Percentiles rank a stretch among this genome's conserved stretches.
phyloP scores from a whole-genome alignment of 352 stramenopile species.

The Phytopythium chamaehyphon region DNA sequence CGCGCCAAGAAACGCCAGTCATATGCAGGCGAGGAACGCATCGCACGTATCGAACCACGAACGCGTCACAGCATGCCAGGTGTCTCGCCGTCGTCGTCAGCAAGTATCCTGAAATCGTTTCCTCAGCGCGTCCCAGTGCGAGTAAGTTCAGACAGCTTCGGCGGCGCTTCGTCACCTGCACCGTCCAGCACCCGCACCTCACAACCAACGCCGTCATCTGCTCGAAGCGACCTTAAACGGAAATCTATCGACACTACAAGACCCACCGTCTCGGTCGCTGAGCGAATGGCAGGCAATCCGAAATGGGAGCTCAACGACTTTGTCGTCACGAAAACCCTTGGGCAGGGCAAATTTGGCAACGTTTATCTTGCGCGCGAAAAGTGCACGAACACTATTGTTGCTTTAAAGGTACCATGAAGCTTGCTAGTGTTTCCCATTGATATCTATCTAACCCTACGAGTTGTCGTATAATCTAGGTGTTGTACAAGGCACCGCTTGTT shows the following conservation, averaged over 20 bases:
- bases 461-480: conserved; percentile 25
- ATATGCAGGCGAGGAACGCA: conserved; percentile 3
- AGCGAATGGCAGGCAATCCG: conserved; percentile 40
- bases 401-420: conserved; percentile 84
- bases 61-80: conserved; percentile 5
- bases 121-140: conserved; percentile 39
- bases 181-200: conserved; percentile 15
- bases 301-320: conserved; percentile 83
- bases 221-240: conserved; percentile 13
- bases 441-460: background rate
- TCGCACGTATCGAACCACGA: background rate
- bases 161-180: conserved; percentile 7
- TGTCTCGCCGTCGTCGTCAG: background rate
- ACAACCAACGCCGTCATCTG: background rate
- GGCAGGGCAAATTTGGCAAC: conserved; percentile 85
- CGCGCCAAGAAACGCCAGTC: conserved; percentile 4
- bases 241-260: conserved; percentile 46
- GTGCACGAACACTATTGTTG: conserved; percentile 54
- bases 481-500: conserved; percentile 62
- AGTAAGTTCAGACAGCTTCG: conserved; percentile 11
- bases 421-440: no score
- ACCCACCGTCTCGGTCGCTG: conserved; percentile 28
- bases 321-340: conserved; percentile 68
- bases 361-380: conserved; percentile 81
- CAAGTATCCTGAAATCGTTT: conserved; percentile 9